Evolutionary conservation across 225 moss, liverwort and hornwort species (phyloP).

Genomic region (Ulota crispa): DNA sequence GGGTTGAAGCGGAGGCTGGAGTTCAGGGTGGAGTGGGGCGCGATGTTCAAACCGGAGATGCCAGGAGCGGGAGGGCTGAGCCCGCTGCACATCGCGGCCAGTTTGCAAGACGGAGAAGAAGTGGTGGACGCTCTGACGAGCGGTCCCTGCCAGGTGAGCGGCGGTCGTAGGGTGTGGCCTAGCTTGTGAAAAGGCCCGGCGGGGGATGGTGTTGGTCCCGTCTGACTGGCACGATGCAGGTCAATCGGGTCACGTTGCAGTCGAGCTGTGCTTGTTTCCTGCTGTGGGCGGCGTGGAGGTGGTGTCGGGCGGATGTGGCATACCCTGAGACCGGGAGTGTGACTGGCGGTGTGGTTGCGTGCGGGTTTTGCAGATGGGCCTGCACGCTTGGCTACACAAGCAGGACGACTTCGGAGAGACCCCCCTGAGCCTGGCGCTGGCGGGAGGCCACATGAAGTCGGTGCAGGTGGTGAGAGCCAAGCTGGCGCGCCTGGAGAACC

Average conservation of each 20-base stretch:
- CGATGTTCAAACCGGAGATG: conserved; percentile 81
- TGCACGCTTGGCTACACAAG: conserved; percentile 64
- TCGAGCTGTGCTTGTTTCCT: neutral
- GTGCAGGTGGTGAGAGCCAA: conserved; percentile 66
- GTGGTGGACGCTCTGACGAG: conserved; percentile 80
- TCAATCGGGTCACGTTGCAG: neutral
- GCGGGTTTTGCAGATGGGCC: conserved; percentile 56
- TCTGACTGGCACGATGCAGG: neutral
- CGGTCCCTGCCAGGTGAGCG: conserved; percentile 76
- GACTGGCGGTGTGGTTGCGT: neutral
- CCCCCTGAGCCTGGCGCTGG: conserved; percentile 64
- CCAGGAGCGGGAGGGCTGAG: conserved; percentile 65
- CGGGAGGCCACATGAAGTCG: conserved; percentile 49
- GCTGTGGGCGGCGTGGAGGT: no score
- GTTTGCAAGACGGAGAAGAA: conserved; percentile 63
- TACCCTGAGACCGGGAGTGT: no score
- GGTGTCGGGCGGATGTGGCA: no score
- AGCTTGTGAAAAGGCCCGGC: neutral
- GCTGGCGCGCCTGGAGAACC: conserved; percentile 52
- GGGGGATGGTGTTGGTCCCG: neutral
- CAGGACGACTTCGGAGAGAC: conserved; percentile 60
- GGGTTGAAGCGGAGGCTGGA: conserved; percentile 36
- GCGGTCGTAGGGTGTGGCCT: neutral
- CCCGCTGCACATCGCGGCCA: conserved; percentile 92
- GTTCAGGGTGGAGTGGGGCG: conserved; percentile 39